phyloP scores from a whole-genome alignment of 1,284 basidiomycete genomes.

The Gomphus sp. region DNA sequence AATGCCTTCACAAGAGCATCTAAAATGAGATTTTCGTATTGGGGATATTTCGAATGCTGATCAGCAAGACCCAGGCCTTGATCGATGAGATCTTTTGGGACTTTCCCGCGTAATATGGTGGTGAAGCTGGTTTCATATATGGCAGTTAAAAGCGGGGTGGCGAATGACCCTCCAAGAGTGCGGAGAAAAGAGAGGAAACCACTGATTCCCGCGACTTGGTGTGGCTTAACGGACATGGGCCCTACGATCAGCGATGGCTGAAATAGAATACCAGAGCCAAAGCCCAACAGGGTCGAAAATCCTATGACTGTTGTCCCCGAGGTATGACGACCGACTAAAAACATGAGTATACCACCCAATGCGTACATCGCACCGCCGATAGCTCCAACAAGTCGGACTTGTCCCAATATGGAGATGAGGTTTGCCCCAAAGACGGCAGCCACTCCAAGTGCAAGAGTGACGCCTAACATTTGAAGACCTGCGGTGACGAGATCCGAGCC shows the following conservation, averaged over 20 bases:
- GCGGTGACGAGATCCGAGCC: neutral
- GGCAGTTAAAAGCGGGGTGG: conserved; percentile 25
- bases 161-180: conserved; percentile 25
- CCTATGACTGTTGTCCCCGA: neutral
- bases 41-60: neutral
- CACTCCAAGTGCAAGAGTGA: neutral
- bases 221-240: conserved; percentile 25
- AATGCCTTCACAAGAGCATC: neutral
- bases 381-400: neutral
- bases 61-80: neutral
- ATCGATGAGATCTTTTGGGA: neutral
- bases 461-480: neutral
- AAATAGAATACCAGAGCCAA: conserved; percentile 23
- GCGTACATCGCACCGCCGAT: neutral
- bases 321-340: neutral
- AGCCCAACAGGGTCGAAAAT: conserved; percentile 24
- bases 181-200: conserved; percentile 26
- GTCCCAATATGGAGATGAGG: neutral
- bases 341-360: neutral
- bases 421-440: neutral
- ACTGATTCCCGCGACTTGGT: conserved; percentile 25
- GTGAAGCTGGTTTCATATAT: neutral
- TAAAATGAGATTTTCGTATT: neutral
- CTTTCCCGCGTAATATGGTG: neutral
- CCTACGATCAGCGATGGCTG: conserved; percentile 27